phyloP scores from a whole-genome alignment of 345 rosid species.

The Eucalyptus sp. region DNA sequence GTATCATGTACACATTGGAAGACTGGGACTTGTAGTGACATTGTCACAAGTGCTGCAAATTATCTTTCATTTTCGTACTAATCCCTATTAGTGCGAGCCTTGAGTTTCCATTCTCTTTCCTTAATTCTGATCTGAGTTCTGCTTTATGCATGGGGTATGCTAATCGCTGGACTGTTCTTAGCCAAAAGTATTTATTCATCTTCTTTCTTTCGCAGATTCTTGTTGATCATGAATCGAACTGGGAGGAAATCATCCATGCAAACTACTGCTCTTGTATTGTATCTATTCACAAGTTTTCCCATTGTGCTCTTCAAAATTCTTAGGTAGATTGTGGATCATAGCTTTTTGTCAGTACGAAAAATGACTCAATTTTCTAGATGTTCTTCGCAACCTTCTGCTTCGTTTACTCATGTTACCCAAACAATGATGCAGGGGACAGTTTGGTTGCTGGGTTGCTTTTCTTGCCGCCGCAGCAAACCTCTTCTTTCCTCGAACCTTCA shows the following conservation, averaged over 20 bases:
- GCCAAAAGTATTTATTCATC: not conserved
- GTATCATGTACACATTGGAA: not conserved
- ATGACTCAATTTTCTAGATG: not conserved
- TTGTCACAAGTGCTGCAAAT: not conserved
- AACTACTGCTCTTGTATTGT: slow-evolving; percentile 24
- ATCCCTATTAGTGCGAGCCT: not conserved
- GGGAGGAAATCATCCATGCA: slow-evolving; percentile 17
- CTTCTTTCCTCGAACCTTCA: slow-evolving; percentile 25
- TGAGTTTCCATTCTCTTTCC: not conserved
- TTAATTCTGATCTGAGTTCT: not conserved
- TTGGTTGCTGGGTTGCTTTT: slow-evolving; percentile 42
- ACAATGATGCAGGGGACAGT: slow-evolving; percentile 24
- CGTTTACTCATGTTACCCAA: not conserved
- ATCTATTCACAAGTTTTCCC: slow-evolving; percentile 29
- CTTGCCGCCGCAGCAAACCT: slow-evolving; percentile 28
- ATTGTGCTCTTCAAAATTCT: slow-evolving; percentile 21
- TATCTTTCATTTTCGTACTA: not conserved
- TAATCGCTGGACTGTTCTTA: not conserved
- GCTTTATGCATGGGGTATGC: not conserved
- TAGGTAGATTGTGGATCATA: slow-evolving; percentile 8
- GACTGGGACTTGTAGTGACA: not conserved
- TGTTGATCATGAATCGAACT: slow-evolving; percentile 25
- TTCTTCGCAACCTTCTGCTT: not conserved
- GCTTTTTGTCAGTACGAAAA: not conserved
- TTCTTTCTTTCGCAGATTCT: slow-evolving; percentile 11